Percentiles rank a stretch among this genome's conserved stretches.
Evolutionary conservation across 495 filamentous ascomycete genomes (phyloP).

Genomic region (Penicillium samsonianum): DNA sequence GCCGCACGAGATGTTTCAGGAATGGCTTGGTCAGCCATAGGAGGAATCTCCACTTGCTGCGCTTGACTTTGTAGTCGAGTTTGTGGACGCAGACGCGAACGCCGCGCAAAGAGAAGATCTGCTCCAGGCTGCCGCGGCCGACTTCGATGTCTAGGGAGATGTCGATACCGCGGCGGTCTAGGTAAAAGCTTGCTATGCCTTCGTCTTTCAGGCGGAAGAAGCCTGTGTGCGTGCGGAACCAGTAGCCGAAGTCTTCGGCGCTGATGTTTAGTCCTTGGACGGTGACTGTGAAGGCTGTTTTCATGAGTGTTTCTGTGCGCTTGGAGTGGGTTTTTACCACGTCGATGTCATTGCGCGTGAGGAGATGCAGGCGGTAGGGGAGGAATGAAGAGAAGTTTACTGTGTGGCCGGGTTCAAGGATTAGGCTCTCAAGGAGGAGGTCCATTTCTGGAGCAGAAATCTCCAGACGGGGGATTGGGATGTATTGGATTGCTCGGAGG

Average conservation of each 20-base stretch:
- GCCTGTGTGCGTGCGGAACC: conserved; percentile 67
- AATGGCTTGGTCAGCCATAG: conserved; percentile 86
- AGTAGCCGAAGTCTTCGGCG: conserved; percentile 84
- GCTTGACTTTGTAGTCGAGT: conserved; percentile 72
- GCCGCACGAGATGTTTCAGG: conserved; percentile 76
- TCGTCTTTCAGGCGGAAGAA: conserved; percentile 71
- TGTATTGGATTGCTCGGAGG: conserved; percentile 74
- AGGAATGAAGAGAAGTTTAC: conserved; percentile 88
- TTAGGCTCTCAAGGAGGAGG: conserved; percentile 83
- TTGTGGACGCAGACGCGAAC: conserved; percentile 85
- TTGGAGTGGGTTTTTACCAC: conserved; percentile 75
- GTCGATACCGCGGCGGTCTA: conserved; percentile 86
- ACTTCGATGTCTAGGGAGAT: conserved; percentile 82
- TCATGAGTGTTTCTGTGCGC: conserved; percentile 63
- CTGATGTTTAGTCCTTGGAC: conserved; percentile 77
- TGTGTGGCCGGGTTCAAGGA: conserved; percentile 84
- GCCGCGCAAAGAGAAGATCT: conserved; percentile 73
- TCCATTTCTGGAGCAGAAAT: conserved; percentile 80
- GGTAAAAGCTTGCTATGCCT: conserved; percentile 79
- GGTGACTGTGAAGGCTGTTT: conserved; percentile 71
- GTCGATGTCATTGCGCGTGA: conserved; percentile 83
- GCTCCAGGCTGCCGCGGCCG: conserved; percentile 68
- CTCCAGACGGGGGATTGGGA: conserved; percentile 87
- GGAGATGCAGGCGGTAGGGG: conserved; percentile 76
- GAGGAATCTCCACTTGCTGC: conserved; percentile 72